A percentile compares a stretch with the other conserved stretches of the same genome.
These are phyloP conservation scores for Hordeum marinum DNA, from an alignment of 176 grass and related monocot species.

Conservation along the genomic window DNA sequence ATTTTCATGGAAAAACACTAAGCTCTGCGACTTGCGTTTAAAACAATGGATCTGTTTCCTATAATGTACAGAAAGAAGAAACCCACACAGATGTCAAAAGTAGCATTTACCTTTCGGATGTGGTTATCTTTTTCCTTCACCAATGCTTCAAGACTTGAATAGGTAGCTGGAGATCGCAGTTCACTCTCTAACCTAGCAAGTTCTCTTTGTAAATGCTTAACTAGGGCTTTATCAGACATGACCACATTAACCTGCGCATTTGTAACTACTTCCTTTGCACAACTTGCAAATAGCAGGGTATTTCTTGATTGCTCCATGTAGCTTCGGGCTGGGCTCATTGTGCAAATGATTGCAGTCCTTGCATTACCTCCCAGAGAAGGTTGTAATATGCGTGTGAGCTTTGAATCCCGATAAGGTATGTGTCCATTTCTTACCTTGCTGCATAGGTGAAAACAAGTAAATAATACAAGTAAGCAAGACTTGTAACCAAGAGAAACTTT, in stretches of 20 bases:
- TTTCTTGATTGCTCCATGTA: constrained; percentile 86
- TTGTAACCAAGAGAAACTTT: background rate
- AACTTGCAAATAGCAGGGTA: constrained; percentile 73
- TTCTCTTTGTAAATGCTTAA: constrained; percentile 81
- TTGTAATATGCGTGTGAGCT: constrained; percentile 88
- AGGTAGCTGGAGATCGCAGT: constrained; percentile 57
- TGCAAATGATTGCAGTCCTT: constrained; percentile 89
- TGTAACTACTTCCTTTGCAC: constrained; percentile 90
- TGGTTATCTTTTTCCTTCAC: constrained; percentile 75
- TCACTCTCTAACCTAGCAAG: constrained; percentile 78
- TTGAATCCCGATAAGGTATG: constrained; percentile 90
- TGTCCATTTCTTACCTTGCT: constrained; percentile 92
- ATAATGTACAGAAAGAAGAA: background rate
- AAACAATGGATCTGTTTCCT: background rate
- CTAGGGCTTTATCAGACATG: constrained; percentile 82
- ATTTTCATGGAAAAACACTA: background rate
- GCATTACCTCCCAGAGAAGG: constrained; percentile 81
- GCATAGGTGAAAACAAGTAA: constrained; percentile 24
- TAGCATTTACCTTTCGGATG: constrained; percentile 66
- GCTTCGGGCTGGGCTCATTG: constrained; percentile 69
- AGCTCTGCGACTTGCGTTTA: background rate
- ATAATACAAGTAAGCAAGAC: background rate
- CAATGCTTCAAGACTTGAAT: constrained; percentile 56
- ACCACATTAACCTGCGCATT: constrained; percentile 88
- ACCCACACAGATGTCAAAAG: background rate